Evolutionary conservation across 345 rosid genomes (phyloP).

Genomic region (Stellera chamaejasme): DNA sequence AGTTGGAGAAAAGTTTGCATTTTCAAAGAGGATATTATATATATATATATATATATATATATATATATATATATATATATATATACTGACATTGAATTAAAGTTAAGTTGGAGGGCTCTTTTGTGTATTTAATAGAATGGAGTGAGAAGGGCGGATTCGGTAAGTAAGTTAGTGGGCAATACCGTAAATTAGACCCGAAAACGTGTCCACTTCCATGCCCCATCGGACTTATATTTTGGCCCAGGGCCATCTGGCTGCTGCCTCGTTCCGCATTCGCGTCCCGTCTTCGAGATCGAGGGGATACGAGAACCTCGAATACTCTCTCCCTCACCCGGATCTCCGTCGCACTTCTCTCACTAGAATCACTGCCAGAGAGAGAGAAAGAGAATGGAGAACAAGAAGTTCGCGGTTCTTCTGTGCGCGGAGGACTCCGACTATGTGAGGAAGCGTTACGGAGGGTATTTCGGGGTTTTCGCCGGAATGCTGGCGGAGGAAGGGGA

Average conservation of each 20-base stretch:
- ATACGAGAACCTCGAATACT: neutral
- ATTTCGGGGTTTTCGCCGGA: conserved; percentile 40
- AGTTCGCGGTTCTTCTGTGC: conserved; percentile 53
- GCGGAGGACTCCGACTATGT: conserved; percentile 65
- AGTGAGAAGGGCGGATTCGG: conserved; percentile 4
- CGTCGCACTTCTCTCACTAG: neutral
- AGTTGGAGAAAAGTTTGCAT: no score
- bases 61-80: no score
- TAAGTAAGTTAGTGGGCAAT: neutral
- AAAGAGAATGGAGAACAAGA: conserved; percentile 22
- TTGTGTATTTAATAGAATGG: neutral
- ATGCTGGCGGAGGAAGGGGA: conserved; percentile 60
- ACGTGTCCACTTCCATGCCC: neutral
- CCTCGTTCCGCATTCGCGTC: no score
- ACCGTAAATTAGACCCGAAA: neutral
- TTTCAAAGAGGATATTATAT: no score
- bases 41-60: no score
- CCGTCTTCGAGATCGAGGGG: no score
- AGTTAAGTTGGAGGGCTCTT: no score
- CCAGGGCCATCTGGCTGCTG: no score
- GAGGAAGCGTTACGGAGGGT: conserved; percentile 45
- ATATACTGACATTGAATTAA: no score
- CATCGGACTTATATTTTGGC: conserved; percentile 1
- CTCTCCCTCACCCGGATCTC: neutral
- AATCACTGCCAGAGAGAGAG: neutral